Conservation (phyloP, 1,284 basidiomycete species). For the Cutaneotrichosporon spelunceum region DNA sequence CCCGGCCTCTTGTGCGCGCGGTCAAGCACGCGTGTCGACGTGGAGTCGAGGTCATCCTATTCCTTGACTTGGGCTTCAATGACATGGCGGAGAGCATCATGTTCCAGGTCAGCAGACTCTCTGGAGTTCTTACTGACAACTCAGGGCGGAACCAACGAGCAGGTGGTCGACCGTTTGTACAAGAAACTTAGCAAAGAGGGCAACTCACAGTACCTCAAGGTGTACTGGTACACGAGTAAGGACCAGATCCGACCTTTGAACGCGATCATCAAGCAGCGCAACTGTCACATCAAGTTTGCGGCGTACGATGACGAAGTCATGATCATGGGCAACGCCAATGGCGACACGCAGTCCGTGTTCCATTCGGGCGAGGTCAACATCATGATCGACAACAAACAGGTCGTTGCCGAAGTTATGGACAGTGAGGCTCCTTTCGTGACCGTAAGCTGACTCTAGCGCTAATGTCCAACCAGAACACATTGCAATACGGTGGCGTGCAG, state of each 20-base stretch:
- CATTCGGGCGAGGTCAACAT: slow-evolving; percentile 75
- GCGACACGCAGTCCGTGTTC: slow-evolving; percentile 69
- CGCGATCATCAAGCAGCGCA: slow-evolving; percentile 68
- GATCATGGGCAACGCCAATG: slow-evolving; percentile 60
- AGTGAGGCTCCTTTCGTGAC: slow-evolving; percentile 23
- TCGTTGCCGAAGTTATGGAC: slow-evolving; percentile 64
- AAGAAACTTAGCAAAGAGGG: slow-evolving; percentile 55
- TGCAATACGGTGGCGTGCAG: slow-evolving; percentile 62
- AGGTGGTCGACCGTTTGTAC: slow-evolving; percentile 67
- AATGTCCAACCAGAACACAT: slow-evolving; percentile 66
- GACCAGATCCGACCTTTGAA: slow-evolving; percentile 70
- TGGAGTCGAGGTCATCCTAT: slow-evolving; percentile 64
- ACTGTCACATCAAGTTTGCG: slow-evolving; percentile 75
- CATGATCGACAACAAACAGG: slow-evolving; percentile 63
- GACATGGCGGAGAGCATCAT: slow-evolving; percentile 57
- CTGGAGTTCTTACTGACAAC: slow-evolving; percentile 40
- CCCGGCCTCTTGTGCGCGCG: slow-evolving; percentile 63
- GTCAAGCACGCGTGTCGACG: slow-evolving; percentile 64
- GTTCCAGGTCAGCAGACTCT: slow-evolving; percentile 6
- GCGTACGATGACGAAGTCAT: slow-evolving; percentile 67
- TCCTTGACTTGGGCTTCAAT: slow-evolving; percentile 67
- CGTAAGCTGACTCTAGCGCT: slow-evolving; percentile 51
- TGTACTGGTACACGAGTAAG: slow-evolving; percentile 59
- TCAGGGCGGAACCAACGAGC: slow-evolving; percentile 76
- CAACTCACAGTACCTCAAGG: slow-evolving; percentile 60